Base-by-base conservation (phyloP, 2,329 filamentous ascomycete species). In the Aureobasidium melanogenum region DNA sequence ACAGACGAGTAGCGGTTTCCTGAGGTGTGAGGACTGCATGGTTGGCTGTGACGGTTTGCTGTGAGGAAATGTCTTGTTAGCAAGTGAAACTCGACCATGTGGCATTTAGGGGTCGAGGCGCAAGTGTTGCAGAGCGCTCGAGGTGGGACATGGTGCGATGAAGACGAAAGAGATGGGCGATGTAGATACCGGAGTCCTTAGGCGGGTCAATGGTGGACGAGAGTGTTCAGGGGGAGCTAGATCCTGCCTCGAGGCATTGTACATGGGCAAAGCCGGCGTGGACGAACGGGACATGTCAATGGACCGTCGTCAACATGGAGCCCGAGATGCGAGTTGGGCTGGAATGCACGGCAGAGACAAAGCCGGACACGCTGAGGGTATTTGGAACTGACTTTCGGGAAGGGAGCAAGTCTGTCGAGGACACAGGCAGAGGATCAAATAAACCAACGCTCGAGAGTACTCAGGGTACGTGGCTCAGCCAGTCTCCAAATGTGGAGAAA, bases 1-100 rank as follows among this genome's bases (percentile, higher is more conserved):
- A 82, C 59, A 97, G 79, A 66, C 84, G 85, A 59, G 86, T 80
- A 47, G 91, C 91, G 12, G 89, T 88, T 74, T 96, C 88, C 70
- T 87, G 81, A 22, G 88, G 82, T n/a, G 86, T 87, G 71, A 97
- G 82, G 69, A 84, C 77, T 50, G 84, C 83, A 70, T 83, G 86
- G 41, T 75, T 72, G 30, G 77, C 74, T 59, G 78, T 80, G 68
- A 79, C 74, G 61, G 72, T 72, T 67, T 76, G 71, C 64, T 71
- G 68, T 14, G 10, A 63, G 32, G 5, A 8, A 1, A 36, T 19
- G 50, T 50, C 28, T 54, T 47, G 30, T 41, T 34, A 26, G 55
- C 39, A 43, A 50, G 22, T 36, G 28, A 51, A 43, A 39, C 41
- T 24, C 12, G 28, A 36, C 1, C 2, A 28, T 26, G 43, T 22